Evolutionary conservation across 768 basidiomycete species (phyloP).

Genomic region (Lentinula raphanica): DNA sequence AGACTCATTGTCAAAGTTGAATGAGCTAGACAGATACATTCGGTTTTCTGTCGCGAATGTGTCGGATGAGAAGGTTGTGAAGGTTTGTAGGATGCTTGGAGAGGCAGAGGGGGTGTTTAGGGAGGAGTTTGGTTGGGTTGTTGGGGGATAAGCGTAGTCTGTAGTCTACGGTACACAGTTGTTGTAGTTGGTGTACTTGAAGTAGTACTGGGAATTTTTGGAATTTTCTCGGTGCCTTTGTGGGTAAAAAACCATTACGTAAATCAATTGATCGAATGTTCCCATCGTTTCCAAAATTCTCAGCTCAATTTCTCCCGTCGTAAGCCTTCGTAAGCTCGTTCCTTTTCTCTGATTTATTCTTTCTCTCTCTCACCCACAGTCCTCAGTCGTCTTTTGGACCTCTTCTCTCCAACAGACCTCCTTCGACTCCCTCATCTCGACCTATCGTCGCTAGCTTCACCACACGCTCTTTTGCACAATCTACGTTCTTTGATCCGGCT

Average conservation of each 20-base stretch:
- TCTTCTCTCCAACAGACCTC: neutral
- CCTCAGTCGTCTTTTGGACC: neutral
- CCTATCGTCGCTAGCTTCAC: neutral
- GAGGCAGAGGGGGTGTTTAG: constrained; percentile 32
- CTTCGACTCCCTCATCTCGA: neutral
- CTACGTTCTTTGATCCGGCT: constrained; percentile 5
- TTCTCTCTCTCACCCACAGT: neutral
- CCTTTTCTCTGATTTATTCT: neutral
- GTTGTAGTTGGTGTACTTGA: too few species aligned
- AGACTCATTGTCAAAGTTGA: constrained; percentile 16
- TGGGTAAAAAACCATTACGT: neutral
- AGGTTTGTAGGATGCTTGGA: constrained; percentile 47
- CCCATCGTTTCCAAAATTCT: neutral
- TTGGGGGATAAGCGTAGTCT: neutral
- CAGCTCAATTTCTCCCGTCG: neutral
- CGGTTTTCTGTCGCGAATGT: constrained; percentile 81
- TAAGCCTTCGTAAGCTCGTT: neutral
- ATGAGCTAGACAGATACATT: constrained; percentile 57
- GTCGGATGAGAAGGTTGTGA: constrained; percentile 51
- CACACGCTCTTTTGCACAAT: constrained; percentile 4
- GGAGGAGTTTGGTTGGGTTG: constrained; percentile 15
- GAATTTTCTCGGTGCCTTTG: too few species aligned
- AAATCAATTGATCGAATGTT: neutral
- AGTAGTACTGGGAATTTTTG: too few species aligned
- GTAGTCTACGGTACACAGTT: too few species aligned